A percentile compares a stretch with the other conserved stretches of the same genome.
These are phyloP conservation scores for Lachancea sp. DNA, from an alignment of 805 yeast genomes.

Conservation along the genomic window DNA sequence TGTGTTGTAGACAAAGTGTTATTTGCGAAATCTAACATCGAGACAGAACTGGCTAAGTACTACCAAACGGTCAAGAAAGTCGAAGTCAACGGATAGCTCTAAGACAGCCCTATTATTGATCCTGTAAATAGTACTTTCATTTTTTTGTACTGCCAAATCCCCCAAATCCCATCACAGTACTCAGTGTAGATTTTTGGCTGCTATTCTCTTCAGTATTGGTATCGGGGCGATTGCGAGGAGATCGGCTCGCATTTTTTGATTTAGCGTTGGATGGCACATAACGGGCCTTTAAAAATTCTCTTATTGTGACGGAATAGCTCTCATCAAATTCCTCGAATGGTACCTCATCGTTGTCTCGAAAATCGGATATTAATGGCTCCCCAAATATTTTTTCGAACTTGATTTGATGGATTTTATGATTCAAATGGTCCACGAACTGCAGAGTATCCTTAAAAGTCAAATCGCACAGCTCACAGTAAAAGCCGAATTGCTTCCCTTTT, in stretches of 20 bases:
- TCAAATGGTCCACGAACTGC: slow-evolving; percentile 77
- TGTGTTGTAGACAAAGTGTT: slow-evolving; percentile 40
- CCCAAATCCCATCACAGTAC: slow-evolving; percentile 51
- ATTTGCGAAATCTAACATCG: slow-evolving; percentile 22
- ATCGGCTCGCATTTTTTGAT: slow-evolving; percentile 31
- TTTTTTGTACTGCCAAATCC: slow-evolving; percentile 48
- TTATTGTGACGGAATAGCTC: slow-evolving; percentile 34
- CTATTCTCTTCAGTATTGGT: slow-evolving; percentile 11
- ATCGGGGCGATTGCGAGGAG: slow-evolving; percentile 20
- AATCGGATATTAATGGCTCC: slow-evolving; percentile 27
- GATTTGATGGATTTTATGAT: slow-evolving; percentile 59
- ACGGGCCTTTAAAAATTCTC: slow-evolving; percentile 23
- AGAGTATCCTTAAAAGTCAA: slow-evolving; percentile 77
- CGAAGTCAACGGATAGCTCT: slow-evolving; percentile 12
- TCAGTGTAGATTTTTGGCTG: slow-evolving; percentile 27
- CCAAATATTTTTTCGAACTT: slow-evolving; percentile 34
- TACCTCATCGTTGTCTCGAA: slow-evolving; percentile 37
- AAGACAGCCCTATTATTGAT: background rate
- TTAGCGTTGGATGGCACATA: slow-evolving; percentile 26
- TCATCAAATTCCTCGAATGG: slow-evolving; percentile 44
- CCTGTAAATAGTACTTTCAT: slow-evolving; percentile 12
- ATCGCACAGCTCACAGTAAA: slow-evolving; percentile 75
- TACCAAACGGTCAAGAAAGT: slow-evolving; percentile 61
- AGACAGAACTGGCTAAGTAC: slow-evolving; percentile 50
- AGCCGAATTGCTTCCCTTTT: slow-evolving; percentile 66